Evolutionary conservation across 305 asterid species (phyloP).

Genomic region (Fraxinus platypoda): DNA sequence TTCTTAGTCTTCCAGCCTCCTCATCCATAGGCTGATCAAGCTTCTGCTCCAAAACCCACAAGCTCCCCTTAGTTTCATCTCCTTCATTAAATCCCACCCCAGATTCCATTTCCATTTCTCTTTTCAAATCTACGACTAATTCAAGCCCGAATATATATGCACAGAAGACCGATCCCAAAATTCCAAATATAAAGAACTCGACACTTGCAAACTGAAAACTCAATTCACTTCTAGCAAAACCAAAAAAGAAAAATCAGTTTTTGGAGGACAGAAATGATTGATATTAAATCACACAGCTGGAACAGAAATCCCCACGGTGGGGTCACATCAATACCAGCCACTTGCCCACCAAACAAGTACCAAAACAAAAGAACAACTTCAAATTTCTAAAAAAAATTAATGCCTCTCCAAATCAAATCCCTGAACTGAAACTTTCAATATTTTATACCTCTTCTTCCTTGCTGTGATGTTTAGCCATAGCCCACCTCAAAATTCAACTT

Average conservation of each 20-base stretch:
- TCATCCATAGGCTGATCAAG: conserved; percentile 99
- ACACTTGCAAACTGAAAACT: conserved; percentile 2
- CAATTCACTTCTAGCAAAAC: neutral
- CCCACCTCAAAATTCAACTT: neutral
- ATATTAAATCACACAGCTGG: neutral
- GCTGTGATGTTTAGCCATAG: neutral
- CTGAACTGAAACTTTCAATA: neutral
- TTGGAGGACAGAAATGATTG: neutral
- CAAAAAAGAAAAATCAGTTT: neutral
- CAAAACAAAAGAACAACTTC: neutral
- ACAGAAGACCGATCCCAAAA: neutral
- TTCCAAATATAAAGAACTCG: neutral
- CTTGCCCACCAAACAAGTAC: neutral
- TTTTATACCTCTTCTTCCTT: neutral
- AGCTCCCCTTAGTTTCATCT: conserved; percentile 64
- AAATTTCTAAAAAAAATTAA: neutral
- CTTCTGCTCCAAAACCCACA: conserved; percentile 97
- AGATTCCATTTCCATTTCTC: conserved; percentile 42
- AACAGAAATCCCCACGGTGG: neutral
- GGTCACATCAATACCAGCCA: neutral
- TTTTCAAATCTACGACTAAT: neutral
- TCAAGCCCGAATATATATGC: conserved; percentile 2
- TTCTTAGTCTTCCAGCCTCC: conserved; percentile 83
- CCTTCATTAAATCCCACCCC: conserved; percentile 57
- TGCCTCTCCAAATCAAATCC: neutral